phyloP scores from a whole-genome alignment of 129 eudicot species.

The Chrysanthemum lavandulifolium region DNA sequence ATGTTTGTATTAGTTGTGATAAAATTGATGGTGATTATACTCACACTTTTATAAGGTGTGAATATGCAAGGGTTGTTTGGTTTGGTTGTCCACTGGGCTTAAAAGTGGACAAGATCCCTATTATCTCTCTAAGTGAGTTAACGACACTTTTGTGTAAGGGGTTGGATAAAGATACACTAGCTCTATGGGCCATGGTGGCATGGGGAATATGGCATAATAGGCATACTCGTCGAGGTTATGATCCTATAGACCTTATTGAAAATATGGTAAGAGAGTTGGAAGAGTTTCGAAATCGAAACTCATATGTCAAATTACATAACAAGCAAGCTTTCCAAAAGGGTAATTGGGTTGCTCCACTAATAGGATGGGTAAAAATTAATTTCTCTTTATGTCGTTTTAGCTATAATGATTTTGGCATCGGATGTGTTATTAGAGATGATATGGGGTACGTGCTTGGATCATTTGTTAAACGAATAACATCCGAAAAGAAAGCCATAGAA shows the following conservation, averaged over 20 bases:
- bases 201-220: slow-evolving; percentile 18
- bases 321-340: background rate
- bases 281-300: background rate
- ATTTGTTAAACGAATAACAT: background rate
- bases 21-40: slow-evolving; percentile 1
- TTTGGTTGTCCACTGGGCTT: slow-evolving; percentile 8
- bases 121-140: slow-evolving; percentile 8
- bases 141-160: background rate
- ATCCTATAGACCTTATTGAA: background rate
- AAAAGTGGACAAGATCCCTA: background rate
- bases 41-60: slow-evolving; percentile 16
- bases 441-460: slow-evolving; percentile 5
- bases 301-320: background rate
- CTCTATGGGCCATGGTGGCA: slow-evolving; percentile 18
- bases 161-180: slow-evolving; percentile 2
- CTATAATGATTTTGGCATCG: background rate
- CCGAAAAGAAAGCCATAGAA: background rate
- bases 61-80: slow-evolving; percentile 15
- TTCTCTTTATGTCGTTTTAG: background rate
- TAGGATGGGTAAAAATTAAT: slow-evolving; percentile 13
- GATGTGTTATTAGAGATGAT: slow-evolving; percentile 24
- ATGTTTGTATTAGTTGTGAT: slow-evolving; percentile 3
- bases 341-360: slow-evolving; percentile 16
- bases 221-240: slow-evolving; percentile 10
- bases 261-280: background rate